phyloP scores from a whole-genome alignment of 371 early-diverging fungal genomes.

The Dinochytrium kinnereticum region DNA sequence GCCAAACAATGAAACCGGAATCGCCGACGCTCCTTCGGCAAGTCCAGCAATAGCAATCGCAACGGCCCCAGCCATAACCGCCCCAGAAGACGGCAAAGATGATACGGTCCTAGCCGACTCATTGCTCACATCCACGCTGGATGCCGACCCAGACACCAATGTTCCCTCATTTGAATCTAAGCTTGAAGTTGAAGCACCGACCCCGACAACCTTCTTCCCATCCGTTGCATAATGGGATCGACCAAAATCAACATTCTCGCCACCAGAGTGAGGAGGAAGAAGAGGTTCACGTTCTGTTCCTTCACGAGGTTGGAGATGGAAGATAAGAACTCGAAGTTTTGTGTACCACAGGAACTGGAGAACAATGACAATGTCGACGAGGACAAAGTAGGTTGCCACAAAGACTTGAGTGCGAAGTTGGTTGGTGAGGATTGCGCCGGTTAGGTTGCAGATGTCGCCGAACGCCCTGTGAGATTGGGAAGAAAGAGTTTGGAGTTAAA shows the following conservation, averaged over 20 bases:
- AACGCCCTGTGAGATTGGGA: slow-evolving; percentile 18
- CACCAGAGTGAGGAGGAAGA: slow-evolving; percentile 6
- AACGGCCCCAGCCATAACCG: background rate
- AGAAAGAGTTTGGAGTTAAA: background rate
- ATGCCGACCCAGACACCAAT: background rate
- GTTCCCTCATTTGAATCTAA: slow-evolving; percentile 1
- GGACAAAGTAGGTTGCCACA: slow-evolving; percentile 43
- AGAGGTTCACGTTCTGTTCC: slow-evolving; percentile 6
- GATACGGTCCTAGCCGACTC: background rate
- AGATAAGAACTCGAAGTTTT: slow-evolving; percentile 4
- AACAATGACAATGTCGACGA: slow-evolving; percentile 40
- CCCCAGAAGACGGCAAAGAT: background rate
- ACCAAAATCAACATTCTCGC: slow-evolving; percentile 3
- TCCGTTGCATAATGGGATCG: background rate
- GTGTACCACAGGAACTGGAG: slow-evolving; percentile 46
- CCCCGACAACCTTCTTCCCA: background rate
- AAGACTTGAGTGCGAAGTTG: slow-evolving; percentile 47
- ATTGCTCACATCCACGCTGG: background rate
- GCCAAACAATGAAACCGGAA: background rate
- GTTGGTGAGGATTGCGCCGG: slow-evolving; percentile 47
- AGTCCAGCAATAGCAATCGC: slow-evolving; percentile 1
- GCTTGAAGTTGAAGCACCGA: background rate
- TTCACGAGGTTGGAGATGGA: slow-evolving; percentile 9
- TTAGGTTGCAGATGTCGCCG: slow-evolving; percentile 40
- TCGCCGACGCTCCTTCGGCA: background rate